These are phyloP conservation scores for Fusarium algeriense DNA, from an alignment of 2,329 filamentous ascomycete species.

Conservation along the genomic window DNA sequence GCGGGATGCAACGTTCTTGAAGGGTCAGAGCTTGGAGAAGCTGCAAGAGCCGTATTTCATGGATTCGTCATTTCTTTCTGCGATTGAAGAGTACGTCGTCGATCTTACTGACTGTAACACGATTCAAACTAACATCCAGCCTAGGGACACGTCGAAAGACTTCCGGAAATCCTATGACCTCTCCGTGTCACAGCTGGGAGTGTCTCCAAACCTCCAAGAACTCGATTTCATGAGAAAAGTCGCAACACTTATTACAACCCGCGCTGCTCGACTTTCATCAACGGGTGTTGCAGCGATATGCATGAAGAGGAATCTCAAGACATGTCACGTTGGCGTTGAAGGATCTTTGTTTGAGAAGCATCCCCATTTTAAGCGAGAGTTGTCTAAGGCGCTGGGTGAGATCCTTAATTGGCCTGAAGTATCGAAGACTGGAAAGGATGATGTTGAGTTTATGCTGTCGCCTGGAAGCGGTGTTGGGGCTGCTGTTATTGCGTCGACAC, in stretches of 20 bases:
- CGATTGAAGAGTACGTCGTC: slow-evolving; percentile 82
- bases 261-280: slow-evolving; percentile 90
- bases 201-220: slow-evolving; percentile 79
- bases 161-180: slow-evolving; percentile 86
- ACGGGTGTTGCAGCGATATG: slow-evolving; percentile 96
- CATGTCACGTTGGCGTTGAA: slow-evolving; percentile 94
- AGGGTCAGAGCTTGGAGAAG: slow-evolving; percentile 56
- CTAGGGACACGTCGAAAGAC: slow-evolving; percentile 91
- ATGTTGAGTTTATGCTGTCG: slow-evolving; percentile 1
- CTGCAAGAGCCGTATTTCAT: slow-evolving; percentile 89
- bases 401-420: slow-evolving; percentile 59
- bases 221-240: slow-evolving; percentile 89
- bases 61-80: slow-evolving; percentile 92
- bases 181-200: slow-evolving; percentile 79
- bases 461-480: slow-evolving; percentile 15
- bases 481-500: slow-evolving; percentile 11
- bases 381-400: slow-evolving; percentile 90
- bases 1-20: slow-evolving; percentile 57
- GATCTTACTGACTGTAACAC: accelerated
- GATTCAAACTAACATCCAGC: accelerated
- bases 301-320: slow-evolving; percentile 91
- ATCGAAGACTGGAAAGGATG: accelerated
- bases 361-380: slow-evolving; percentile 94
- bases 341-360: slow-evolving; percentile 99
- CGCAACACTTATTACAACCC: slow-evolving; percentile 95